Evolutionary conservation across 257 asterid genomes (phyloP).

Genomic region (Gynochthodes officinalis): DNA sequence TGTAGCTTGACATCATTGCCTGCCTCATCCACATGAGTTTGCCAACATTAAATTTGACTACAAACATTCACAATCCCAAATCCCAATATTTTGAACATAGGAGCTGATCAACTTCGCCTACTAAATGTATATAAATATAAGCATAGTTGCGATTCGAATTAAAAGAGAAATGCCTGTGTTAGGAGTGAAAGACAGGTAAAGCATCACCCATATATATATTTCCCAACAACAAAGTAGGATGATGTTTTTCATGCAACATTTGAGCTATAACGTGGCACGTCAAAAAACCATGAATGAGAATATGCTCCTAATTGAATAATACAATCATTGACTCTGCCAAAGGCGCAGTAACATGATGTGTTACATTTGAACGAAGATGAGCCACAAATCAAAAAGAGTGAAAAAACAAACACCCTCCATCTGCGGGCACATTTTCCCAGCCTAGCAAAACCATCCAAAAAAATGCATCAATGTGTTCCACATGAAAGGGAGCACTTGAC

Average conservation of each 20-base stretch:
- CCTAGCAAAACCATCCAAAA: conserved; percentile 9
- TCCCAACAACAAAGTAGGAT: neutral
- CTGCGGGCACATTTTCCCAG: conserved; percentile 8
- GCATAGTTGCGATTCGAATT: no score
- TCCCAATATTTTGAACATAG: neutral
- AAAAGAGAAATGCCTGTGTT: conserved; percentile 18
- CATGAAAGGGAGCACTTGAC: conserved; percentile 10
- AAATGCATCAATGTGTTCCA: conserved; percentile 7
- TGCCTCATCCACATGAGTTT: conserved; percentile 34
- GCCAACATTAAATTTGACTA: no score
- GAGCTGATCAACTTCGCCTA: neutral
- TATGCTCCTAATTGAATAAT: neutral
- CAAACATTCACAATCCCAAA: conserved; percentile 10
- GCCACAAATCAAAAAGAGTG: neutral
- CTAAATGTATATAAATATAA: neutral
- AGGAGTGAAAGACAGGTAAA: conserved; percentile 21
- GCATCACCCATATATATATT: neutral
- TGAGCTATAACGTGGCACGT: neutral
- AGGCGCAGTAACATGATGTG: neutral
- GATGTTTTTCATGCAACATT: neutral
- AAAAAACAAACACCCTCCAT: conserved; percentile 7
- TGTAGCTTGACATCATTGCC: conserved; percentile 25
- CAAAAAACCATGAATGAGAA: neutral
- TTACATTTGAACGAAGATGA: neutral
- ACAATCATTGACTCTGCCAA: neutral